phyloP scores from a whole-genome alignment of 495 filamentous ascomycete genomes.

The Aspergillus carlsbadensis region DNA sequence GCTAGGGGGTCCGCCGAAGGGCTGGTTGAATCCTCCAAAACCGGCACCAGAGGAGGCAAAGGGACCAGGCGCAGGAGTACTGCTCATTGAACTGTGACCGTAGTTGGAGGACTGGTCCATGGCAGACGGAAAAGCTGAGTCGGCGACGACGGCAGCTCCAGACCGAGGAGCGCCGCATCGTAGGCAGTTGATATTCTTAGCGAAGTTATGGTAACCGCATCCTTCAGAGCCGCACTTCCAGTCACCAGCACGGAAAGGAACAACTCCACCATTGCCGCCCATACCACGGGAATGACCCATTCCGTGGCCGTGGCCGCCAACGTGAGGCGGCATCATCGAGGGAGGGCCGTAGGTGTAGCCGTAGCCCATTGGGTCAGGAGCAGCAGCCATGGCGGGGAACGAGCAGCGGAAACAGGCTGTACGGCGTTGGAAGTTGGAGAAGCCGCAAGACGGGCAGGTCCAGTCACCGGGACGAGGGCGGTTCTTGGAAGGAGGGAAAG shows the following conservation, averaged over 20 bases:
- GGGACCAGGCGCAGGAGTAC: conserved; percentile 79
- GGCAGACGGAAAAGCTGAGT: conserved; percentile 86
- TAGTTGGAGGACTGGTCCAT: conserved; percentile 85
- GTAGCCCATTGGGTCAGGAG: conserved; percentile 72
- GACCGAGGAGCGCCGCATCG: conserved; percentile 94
- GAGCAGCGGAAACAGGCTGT: conserved; percentile 99
- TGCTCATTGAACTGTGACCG: conserved; percentile 76
- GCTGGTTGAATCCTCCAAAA: conserved; percentile 76
- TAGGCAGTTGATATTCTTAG: conserved; percentile 97
- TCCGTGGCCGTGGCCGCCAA: conserved; percentile 75
- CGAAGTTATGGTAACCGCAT: conserved; percentile 99
- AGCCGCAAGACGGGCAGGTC: conserved; percentile 91
- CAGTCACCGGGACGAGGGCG: conserved; percentile 95
- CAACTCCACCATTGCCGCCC: conserved; percentile 78
- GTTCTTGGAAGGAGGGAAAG: conserved; percentile 98
- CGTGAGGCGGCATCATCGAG: conserved; percentile 80
- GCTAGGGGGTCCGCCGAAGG: conserved; percentile 84
- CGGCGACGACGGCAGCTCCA: conserved; percentile 88
- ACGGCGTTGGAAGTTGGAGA: conserved; percentile 89
- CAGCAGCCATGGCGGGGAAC: conserved; percentile 84
- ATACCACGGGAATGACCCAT: conserved; percentile 70
- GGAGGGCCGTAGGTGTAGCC: conserved; percentile 75
- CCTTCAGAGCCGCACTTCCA: conserved; percentile 98
- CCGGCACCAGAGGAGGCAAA: conserved; percentile 73
- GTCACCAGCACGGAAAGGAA: conserved; percentile 96